These are phyloP conservation scores for Scleromitrula shiraiana DNA, from an alignment of 2,329 filamentous ascomycete genomes.

Conservation along the genomic window DNA sequence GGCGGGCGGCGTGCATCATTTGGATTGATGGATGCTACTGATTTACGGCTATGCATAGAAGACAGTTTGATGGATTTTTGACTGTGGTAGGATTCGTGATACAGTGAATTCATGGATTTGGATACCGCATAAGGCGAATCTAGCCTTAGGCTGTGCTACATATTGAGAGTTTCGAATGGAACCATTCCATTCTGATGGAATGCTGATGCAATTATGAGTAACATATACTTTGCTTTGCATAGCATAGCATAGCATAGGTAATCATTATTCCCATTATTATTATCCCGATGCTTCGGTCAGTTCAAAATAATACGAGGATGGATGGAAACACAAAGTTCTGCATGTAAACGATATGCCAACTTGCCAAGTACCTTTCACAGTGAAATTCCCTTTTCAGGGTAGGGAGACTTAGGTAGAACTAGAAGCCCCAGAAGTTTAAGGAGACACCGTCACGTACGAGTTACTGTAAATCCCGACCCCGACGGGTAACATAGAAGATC, in stretches of 20 bases:
- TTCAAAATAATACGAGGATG: background rate
- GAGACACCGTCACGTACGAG: too few relatives aligned
- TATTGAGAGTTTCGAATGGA: background rate
- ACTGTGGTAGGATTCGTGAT: background rate
- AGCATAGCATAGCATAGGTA: too few relatives aligned
- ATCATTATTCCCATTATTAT: too few relatives aligned
- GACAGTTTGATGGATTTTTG: background rate
- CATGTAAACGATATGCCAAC: background rate
- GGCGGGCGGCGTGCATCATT: background rate
- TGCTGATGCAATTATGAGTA: background rate
- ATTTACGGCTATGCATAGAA: constrained; percentile 3
- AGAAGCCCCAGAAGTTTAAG: too few relatives aligned
- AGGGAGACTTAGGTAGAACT: too few relatives aligned
- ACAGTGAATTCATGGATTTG: background rate
- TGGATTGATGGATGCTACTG: background rate
- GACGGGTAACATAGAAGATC: too few relatives aligned
- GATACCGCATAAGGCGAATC: background rate
- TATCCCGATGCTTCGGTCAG: too few relatives aligned
- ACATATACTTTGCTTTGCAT: too few relatives aligned
- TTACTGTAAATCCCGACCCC: too few relatives aligned
- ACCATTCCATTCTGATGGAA: background rate
- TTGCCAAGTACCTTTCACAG: background rate
- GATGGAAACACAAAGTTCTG: background rate
- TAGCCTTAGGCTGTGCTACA: constrained; percentile 1
- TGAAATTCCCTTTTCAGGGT: too few relatives aligned